Evolutionary conservation across 2,329 filamentous ascomycete genomes (phyloP), one percentile per base, ranked within the genome.

Genomic region (Colletotrichum lindemuthianum): DNA sequence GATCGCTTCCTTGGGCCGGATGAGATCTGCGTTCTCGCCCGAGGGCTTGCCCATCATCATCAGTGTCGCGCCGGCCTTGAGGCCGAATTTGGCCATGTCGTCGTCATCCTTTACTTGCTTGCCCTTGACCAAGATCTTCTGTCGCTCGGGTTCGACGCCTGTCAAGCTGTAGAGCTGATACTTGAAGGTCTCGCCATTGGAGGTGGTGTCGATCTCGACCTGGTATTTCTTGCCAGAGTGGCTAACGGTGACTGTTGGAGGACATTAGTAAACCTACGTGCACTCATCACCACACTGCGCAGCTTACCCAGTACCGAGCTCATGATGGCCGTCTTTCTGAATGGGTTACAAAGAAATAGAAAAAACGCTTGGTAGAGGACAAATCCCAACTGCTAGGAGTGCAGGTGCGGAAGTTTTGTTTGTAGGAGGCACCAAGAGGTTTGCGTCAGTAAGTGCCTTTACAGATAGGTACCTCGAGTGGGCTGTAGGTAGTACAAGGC

Each of bases 21-120:
- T 82, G 36, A 92, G 82, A 16, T 79, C 84, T 39, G 78, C 81
- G 45, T 84, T 85, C 54, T 86, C 88, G 12, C 87, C 88, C 16
- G 91, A 89, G 4, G 95, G 91, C 3, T 92, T 96, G 41, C 96
- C 96, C 86, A 99, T 92, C 91, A 99, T 96, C 89, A 97, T 97
- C 76, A 99, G 92, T 24, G 83, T 86, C 77, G 97, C 92, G 60
- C 91, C 91, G 39, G 92, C 82, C 83, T 97, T 98, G 72, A 97
- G 88, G 72, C 90, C 90, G 66, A 98, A 86, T 72, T 90, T 91
- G 69, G 89, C 88, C 77, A 99, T 88, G 65, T 93, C 90, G 63
- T 93, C 92, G 74, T 98, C 93, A 87, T 99, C 92, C 79, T 97
- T 99, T 71, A 99, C 88, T 78, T 97, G 93, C 68, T 92, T 92